Evolutionary conservation across 73 alveolate genomes (phyloP), one percentile per base, ranked within the genome.

Genomic region (Urostyla sp.): DNA sequence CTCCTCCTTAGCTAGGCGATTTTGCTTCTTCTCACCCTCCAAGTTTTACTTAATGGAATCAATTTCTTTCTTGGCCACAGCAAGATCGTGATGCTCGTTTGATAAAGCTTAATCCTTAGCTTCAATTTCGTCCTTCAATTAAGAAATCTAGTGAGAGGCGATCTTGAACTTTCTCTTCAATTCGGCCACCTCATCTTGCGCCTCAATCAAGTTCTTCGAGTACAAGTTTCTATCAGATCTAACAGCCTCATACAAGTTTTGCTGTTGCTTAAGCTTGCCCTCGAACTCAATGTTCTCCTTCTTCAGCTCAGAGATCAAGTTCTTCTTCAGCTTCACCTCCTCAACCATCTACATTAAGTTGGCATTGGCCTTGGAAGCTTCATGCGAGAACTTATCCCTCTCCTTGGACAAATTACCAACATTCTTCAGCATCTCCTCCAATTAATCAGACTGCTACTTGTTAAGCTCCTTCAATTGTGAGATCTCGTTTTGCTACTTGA

Each of bases 221-320:
- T 97, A 97, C 26, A 97, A 90, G 82, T 97, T 97, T 86, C 98
- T 92, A 72, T 96, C 99, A 35, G 98, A 89, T 57, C 99, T 94
- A 52, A 97, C 99, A 18, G 98, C 99, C 88, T 97, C 99, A 84
- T 97, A 97, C 57, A 97, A 94, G 81, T 96, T 96, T 91, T 94
- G 95, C 89, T 97, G 97, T 88, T 90, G 93, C 77, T 95, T 95
- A 66, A 95, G 91, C 67, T 95, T 95, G 57, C 96, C 96, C 69
- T 95, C 99, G 51, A 96, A 85, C 83, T 95, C 99, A 23, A 93
- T 91, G 76, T 88, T 88, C 72, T 95, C 95, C 90, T 92, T 94
- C 86, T 95, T 90, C 38, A 94, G 90, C 82, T 95, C 99, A 77
- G 95, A 90, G 73, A 94, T 93, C 35, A 94, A 52, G 80, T 95